Conservation (phyloP, 176 grass and related monocot species). For the Bromus sterilis region DNA sequence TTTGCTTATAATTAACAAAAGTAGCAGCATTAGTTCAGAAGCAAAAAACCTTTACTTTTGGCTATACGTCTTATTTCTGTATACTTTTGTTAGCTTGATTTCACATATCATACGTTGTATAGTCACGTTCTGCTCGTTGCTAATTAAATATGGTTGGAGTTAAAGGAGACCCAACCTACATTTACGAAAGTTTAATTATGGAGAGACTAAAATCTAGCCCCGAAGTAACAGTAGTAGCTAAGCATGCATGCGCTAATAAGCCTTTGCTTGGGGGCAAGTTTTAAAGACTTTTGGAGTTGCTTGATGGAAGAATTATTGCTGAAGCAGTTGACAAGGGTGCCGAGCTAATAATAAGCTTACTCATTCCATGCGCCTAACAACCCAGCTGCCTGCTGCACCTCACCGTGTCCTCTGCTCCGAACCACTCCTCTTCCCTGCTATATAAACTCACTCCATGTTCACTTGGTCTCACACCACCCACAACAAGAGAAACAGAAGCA, state of each 20-base stretch:
- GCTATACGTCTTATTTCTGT: background rate
- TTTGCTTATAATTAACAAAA: background rate
- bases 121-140: background rate
- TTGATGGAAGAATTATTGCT: constrained; percentile 8
- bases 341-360: constrained; percentile 1
- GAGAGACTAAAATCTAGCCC: background rate
- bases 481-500: background rate
- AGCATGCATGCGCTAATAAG: background rate
- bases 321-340: constrained; percentile 9
- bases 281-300: background rate
- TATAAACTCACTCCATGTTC: constrained; percentile 30
- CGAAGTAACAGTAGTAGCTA: background rate
- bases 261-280: constrained; percentile 2
- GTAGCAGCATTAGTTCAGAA: background rate
- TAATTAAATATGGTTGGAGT: background rate
- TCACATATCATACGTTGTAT: background rate
- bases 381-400: constrained; percentile 25
- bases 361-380: constrained; percentile 33
- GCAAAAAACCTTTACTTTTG: background rate
- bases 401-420: constrained; percentile 12
- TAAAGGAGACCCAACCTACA: background rate
- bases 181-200: background rate
- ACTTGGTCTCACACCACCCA: constrained; percentile 3
- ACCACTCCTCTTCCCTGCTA: constrained; percentile 4
- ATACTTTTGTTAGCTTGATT: background rate